phyloP scores from a whole-genome alignment of 768 basidiomycete genomes.

The Peribolospora baueri region DNA sequence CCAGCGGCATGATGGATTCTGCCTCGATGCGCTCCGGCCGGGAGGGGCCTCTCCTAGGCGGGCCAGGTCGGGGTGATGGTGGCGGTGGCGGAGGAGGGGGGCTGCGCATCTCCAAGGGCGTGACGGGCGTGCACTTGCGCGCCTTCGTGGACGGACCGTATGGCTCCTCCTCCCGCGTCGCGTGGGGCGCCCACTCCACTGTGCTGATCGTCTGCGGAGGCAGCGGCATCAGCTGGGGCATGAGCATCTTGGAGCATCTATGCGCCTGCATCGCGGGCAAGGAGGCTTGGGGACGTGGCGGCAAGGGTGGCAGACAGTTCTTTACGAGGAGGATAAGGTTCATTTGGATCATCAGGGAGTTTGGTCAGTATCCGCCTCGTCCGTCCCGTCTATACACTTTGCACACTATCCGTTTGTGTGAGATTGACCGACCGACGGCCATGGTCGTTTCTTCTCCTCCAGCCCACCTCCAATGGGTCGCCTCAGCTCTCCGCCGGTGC shows the following conservation, averaged over 20 bases:
- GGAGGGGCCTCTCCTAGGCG: constrained; percentile 6
- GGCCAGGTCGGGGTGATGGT: constrained; percentile 16
- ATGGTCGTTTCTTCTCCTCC: background rate
- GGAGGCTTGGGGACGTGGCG: constrained; percentile 28
- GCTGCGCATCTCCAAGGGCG: constrained; percentile 17
- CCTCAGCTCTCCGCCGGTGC: constrained; percentile 38
- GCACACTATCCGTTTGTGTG: background rate
- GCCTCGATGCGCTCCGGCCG: background rate
- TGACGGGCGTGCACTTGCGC: constrained; percentile 30
- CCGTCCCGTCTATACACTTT: background rate
- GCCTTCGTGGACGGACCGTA: constrained; percentile 44
- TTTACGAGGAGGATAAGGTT: constrained; percentile 19
- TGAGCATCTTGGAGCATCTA: constrained; percentile 39
- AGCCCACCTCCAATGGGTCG: constrained; percentile 60
- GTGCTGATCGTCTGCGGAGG: constrained; percentile 45
- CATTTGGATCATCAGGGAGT: constrained; percentile 54
- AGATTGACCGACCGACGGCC: no score
- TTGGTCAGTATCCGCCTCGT: constrained; percentile 26
- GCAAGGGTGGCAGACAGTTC: constrained; percentile 14
- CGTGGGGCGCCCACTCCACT: constrained; percentile 36
- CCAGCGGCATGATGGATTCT: background rate
- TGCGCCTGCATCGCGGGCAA: constrained; percentile 35
- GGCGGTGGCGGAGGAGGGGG: constrained; percentile 8
- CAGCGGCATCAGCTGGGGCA: constrained; percentile 47
- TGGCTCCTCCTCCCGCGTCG: constrained; percentile 35